phyloP scores from a whole-genome alignment of 257 asterid species.

The Lithospermum erythrorhizon region DNA sequence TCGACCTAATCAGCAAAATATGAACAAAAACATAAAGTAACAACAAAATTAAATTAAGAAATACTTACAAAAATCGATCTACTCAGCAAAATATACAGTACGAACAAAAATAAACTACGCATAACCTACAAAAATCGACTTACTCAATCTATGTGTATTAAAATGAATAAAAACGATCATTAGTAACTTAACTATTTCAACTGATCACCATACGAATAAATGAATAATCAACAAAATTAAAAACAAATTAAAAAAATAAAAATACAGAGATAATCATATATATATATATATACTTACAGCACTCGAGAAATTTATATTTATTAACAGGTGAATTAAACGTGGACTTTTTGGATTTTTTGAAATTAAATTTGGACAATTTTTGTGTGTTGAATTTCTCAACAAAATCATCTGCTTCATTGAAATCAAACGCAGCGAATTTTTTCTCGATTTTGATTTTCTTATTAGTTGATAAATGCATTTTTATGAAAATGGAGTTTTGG shows the following conservation, averaged over 20 bases:
- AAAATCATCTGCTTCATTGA: conserved; percentile 30
- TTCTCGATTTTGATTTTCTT: neutral
- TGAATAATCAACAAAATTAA: too few relatives aligned
- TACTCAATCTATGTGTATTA: too few relatives aligned
- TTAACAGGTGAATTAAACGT: conserved; percentile 16
- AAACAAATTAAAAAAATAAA: too few relatives aligned
- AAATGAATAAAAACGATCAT: too few relatives aligned
- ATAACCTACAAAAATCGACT: neutral
- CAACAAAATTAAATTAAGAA: neutral
- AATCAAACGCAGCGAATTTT: conserved; percentile 39
- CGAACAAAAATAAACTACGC: neutral
- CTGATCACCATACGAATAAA: too few relatives aligned
- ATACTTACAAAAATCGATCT: neutral
- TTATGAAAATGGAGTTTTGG: too few relatives aligned
- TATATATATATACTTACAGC: conserved; percentile 27
- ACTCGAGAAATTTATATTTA: conserved; percentile 42
- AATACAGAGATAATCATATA: too few relatives aligned
- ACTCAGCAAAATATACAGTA: neutral
- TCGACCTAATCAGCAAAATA: neutral
- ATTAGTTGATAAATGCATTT: too few relatives aligned
- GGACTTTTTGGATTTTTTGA: conserved; percentile 21
- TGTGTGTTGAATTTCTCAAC: conserved; percentile 31
- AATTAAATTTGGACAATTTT: conserved; percentile 21
- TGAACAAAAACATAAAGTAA: neutral
- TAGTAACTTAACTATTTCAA: too few relatives aligned